Evolutionary conservation across 202 grass and related monocot species (phyloP), one percentile per base, ranked within the genome.

Genomic region (Elaeis oleifera): DNA sequence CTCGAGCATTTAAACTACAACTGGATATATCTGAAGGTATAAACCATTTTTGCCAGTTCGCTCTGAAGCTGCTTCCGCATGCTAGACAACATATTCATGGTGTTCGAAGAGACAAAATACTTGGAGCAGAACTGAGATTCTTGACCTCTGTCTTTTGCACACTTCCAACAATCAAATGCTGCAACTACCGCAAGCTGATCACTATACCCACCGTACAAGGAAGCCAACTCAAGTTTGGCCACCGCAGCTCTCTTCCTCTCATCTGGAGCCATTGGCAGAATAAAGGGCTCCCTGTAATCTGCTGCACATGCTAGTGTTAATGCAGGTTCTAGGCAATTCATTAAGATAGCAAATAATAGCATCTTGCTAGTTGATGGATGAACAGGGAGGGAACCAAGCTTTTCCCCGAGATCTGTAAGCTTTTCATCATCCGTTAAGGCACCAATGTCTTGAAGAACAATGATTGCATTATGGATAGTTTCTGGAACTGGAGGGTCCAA

Each of bases 291-390:
- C 61, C 88, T 82, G 64, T 84, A 92, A 60, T 86, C 85, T 7
- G 80, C 77, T 61, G 88, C 82, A 48, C 94, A 97, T 60, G 94
- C 94, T 71, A 97, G 70, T 71, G 88, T 97, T 50, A 97, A 76
- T 28, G 94, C 94, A 65, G 94, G 85, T 65, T 97, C 94, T 21
- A 97, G 76, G 64, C 88, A 97, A 60, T 97, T 97, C 81, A 92
- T 84, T 53, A 97, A 63, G 83, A 97, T 86, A 64, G 84, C 81
- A 71, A 97, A 97, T 50, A 97, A 52, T 58, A 97, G 84, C 92
- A 97, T 97, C 79, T 91, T 97, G 81, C 84, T 84, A 65, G 82
- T 92, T 16, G 88, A 89, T 71, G 88, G 92, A 84, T 97, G 92
- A 51, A 92, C 80, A 0, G 92, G 92, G 31, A 97, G 82, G 54